Evolutionary conservation across 805 yeast genomes (phyloP).

Genomic region (Candida ficus): DNA sequence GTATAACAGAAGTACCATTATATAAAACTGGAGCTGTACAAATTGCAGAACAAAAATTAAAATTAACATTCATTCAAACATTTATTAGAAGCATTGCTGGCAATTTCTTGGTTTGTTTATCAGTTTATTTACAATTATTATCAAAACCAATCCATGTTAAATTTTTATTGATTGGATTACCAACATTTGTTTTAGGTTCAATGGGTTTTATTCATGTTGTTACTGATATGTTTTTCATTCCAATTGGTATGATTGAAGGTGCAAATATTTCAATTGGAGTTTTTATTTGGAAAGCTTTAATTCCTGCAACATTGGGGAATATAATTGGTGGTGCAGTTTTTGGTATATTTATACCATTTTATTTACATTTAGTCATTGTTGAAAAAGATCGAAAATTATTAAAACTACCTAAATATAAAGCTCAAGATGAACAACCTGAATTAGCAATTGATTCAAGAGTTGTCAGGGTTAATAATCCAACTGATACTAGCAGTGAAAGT

Average conservation of each 20-base stretch:
- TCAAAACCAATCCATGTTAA: slow-evolving; percentile 79
- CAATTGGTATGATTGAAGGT: slow-evolving; percentile 63
- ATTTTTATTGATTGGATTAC: slow-evolving; percentile 54
- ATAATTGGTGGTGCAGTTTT: slow-evolving; percentile 73
- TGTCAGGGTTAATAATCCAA: slow-evolving; percentile 46
- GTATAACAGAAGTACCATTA: slow-evolving; percentile 35
- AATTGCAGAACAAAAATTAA: slow-evolving; percentile 39
- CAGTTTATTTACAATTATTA: slow-evolving; percentile 71
- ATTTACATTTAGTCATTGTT: slow-evolving; percentile 64
- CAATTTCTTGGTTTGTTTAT: slow-evolving; percentile 71
- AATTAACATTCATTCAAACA: slow-evolving; percentile 51
- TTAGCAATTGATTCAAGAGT: slow-evolving; percentile 75
- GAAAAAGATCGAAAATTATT: slow-evolving; percentile 61
- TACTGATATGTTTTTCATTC: slow-evolving; percentile 72
- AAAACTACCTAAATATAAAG: slow-evolving; percentile 63
- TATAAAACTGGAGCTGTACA: slow-evolving; percentile 44
- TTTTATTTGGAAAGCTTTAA: slow-evolving; percentile 66
- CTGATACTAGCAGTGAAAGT: slow-evolving; percentile 7
- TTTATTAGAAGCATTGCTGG: slow-evolving; percentile 71
- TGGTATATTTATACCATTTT: slow-evolving; percentile 63
- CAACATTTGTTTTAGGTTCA: slow-evolving; percentile 72
- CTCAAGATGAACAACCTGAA: slow-evolving; percentile 78
- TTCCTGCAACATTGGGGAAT: slow-evolving; percentile 73
- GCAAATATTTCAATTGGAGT: slow-evolving; percentile 57
- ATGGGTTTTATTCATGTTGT: slow-evolving; percentile 77